Evolutionary conservation across 176 grass and related monocot species (phyloP).

Genomic region (Eremochloa ophiuroides): DNA sequence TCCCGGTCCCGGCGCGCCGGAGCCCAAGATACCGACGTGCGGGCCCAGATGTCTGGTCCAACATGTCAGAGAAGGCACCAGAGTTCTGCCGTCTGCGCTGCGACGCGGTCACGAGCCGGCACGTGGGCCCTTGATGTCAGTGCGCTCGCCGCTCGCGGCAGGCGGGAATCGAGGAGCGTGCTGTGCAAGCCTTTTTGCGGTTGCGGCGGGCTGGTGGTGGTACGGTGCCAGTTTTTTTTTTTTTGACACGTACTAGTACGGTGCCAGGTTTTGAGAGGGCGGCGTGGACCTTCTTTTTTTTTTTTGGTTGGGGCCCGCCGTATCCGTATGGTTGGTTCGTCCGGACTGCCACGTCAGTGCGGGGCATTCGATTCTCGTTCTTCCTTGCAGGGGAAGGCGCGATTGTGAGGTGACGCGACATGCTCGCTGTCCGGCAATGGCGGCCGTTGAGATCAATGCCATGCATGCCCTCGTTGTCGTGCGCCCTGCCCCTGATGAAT

Average conservation of each 20-base stretch:
- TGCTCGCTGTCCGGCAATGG: not conserved
- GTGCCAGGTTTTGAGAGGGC: not conserved
- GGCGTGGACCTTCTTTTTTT: not conserved
- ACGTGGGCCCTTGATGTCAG: conserved; percentile 1
- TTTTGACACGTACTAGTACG: no score
- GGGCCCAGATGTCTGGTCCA: not conserved
- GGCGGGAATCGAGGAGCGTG: conserved; percentile 15
- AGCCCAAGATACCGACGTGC: not conserved
- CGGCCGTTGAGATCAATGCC: not conserved
- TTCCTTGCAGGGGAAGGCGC: conserved; percentile 9
- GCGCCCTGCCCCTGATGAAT: no score
- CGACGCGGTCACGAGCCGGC: not conserved
- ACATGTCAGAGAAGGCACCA: not conserved
- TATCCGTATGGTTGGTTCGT: not conserved
- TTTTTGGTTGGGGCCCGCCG: no score
- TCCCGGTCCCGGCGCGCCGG: fast-evolving
- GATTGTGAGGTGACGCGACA: not conserved
- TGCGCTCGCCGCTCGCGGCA: not conserved
- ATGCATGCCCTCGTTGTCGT: no score
- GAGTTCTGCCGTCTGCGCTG: not conserved
- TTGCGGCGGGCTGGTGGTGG: not conserved
- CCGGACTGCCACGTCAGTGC: not conserved
- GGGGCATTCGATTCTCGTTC: not conserved
- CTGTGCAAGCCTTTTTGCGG: not conserved
- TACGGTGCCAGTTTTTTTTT: no score